Percentiles rank a stretch among this genome's conserved stretches.
phyloP scores from a whole-genome alignment of 164 flowering plant species.

The Warburgia ugandensis region DNA sequence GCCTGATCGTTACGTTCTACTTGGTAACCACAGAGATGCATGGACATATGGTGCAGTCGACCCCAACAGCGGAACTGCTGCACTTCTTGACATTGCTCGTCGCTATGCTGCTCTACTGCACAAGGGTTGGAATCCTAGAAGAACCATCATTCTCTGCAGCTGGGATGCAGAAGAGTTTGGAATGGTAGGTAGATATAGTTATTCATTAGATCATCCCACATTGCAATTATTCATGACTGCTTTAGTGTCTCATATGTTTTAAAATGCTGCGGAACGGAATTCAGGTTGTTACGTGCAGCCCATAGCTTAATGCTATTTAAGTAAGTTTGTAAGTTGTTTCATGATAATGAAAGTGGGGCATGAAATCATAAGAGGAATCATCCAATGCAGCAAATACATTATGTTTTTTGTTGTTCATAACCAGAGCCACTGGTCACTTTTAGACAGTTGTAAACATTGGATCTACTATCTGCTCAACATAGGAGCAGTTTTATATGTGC shows the following conservation, averaged over 20 bases:
- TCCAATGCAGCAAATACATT: too few relatives aligned
- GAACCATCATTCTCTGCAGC: slow-evolving; percentile 84
- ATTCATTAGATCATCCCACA: background rate
- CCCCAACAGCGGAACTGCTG: slow-evolving; percentile 97
- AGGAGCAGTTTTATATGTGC: too few relatives aligned
- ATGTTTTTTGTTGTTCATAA: too few relatives aligned
- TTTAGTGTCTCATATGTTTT: background rate
- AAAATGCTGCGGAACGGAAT: background rate
- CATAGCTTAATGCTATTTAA: too few relatives aligned
- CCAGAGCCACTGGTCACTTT: too few relatives aligned
- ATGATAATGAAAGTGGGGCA: too few relatives aligned
- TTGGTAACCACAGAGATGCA: slow-evolving; percentile 98
- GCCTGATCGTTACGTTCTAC: slow-evolving; percentile 80
- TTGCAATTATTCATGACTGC: background rate
- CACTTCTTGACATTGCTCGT: slow-evolving; percentile 84
- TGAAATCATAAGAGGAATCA: too few relatives aligned
- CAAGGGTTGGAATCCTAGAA: slow-evolving; percentile 75
- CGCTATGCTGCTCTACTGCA: slow-evolving; percentile 50
- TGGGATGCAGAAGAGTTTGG: slow-evolving; percentile 99
- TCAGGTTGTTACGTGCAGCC: too few relatives aligned
- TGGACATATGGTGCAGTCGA: slow-evolving; percentile 99
- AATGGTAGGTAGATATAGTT: slow-evolving; percentile 51
- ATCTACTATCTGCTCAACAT: too few relatives aligned
- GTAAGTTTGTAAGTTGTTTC: too few relatives aligned
- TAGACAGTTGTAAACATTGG: too few relatives aligned